Evolutionary conservation across 768 basidiomycete species (phyloP), one percentile per base, ranked within the genome.

Genomic region (Mycena kentingensis): DNA sequence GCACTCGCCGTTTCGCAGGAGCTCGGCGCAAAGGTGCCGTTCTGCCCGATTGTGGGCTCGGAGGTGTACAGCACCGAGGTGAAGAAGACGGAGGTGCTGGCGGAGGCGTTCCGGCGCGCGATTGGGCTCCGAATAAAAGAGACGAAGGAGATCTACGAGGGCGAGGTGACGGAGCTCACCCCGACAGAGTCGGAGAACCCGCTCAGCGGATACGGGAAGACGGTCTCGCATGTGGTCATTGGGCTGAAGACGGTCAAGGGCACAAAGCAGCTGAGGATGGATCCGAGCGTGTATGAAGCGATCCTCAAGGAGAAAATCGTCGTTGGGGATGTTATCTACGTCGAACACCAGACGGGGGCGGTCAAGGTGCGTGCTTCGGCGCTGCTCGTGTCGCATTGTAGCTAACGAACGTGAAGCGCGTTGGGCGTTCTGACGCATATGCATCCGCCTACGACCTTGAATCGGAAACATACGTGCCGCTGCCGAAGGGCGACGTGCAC

Each of bases 101-200:
- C 94, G 42, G 96, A 98, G 70, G 84, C 87, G 31, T 98, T 98
- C 72, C 80, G 96, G 52, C 76, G 97, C 61, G 95, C 97, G 12
- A 99, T 99, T 55, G 96, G 96, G 41, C 80, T 98, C 31, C 85
- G 96, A 67, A 97, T 98, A 77, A 98, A 98, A 71, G 97, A 98
- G 72, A 98, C 95, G 5, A 98, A 99, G 68, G 93, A 97, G 65
- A 94, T 98, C 6, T 98, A 95, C 70, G 96, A 98, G 69, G 96
- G 97, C 54, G 96, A 99, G 72, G 90, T 99, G 16, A 98, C 96
- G 8, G 96, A 98, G 65, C 74, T 98, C 54, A 97, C 96, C 3
- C 97, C 97, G 3, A 84, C 92, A 19, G 97, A 98, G 73, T 82
- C 96, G 13, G 96, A 98, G 70, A 98, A 98, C 71, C 97, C 97